A percentile compares a stretch with the other conserved stretches of the same genome.
These are phyloP conservation scores for Pseudoscleropodium purum DNA, from an alignment of 225 moss, liverwort and hornwort genomes.

Conservation along the genomic window DNA sequence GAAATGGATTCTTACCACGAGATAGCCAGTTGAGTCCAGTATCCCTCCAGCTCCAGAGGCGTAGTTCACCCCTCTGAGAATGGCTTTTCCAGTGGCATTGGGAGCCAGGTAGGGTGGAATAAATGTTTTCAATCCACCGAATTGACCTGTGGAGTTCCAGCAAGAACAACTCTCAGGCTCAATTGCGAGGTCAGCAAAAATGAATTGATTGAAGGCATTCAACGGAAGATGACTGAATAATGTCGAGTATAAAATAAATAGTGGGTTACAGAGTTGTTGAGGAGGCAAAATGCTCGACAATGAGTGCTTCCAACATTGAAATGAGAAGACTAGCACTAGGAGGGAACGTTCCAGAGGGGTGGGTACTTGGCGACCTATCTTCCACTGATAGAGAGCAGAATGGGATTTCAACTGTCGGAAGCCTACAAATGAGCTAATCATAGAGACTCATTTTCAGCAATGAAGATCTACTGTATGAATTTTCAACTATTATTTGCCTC, in stretches of 20 bases:
- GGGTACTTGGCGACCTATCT: too few species aligned
- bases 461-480: background rate
- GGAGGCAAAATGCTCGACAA: background rate
- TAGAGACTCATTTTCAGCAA: background rate
- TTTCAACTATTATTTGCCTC: background rate
- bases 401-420: background rate
- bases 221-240: background rate
- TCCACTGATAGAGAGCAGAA: background rate
- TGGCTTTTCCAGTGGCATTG: background rate
- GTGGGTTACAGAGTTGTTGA: background rate
- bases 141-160: slow-evolving; percentile 2
- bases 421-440: too few species aligned
- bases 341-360: background rate
- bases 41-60: slow-evolving; percentile 44
- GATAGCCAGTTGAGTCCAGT: slow-evolving; percentile 24
- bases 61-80: slow-evolving; percentile 34
- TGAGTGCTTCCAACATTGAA: background rate
- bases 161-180: too few species aligned
- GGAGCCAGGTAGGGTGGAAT: slow-evolving; percentile 35
- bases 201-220: background rate
- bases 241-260: background rate
- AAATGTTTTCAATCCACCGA: background rate
- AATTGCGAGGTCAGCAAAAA: background rate
- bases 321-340: too few species aligned
- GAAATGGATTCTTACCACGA: background rate